phyloP scores from a whole-genome alignment of 768 basidiomycete species.

The Candolleomyces aberdarensis region DNA sequence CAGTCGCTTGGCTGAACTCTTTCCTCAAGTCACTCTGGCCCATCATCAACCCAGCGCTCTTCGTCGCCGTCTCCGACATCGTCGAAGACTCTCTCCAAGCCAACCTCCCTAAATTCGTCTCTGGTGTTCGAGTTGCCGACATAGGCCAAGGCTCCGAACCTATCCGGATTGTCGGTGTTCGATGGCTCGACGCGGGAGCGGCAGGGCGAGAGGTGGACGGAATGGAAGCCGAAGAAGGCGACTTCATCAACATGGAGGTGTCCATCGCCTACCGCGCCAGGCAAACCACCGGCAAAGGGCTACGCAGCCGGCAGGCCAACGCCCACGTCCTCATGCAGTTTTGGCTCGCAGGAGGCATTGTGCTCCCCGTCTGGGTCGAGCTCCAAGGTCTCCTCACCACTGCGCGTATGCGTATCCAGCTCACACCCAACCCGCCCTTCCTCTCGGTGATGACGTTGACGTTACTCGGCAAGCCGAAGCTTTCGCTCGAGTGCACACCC shows the following conservation, averaged over 20 bases:
- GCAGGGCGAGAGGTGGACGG: conserved; percentile 25
- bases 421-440: conserved; percentile 71
- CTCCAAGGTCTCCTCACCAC: conserved; percentile 63
- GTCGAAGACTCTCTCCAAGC: conserved; percentile 58
- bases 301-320: conserved; percentile 48
- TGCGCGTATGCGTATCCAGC: conserved; percentile 63
- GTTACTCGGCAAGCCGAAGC: conserved; percentile 66
- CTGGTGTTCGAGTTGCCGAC: conserved; percentile 69
- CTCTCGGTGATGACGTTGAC: conserved; percentile 48
- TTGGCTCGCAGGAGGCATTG: conserved; percentile 42
- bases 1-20: conserved; percentile 61
- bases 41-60: conserved; percentile 67
- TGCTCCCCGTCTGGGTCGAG: conserved; percentile 70
- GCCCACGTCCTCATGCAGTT: conserved; percentile 70
- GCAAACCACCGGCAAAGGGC: conserved; percentile 35
- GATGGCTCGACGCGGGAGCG: conserved; percentile 38
- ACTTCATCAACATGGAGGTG: conserved; percentile 67
- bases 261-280: conserved; percentile 63
- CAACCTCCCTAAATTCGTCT: conserved; percentile 45
- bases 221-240: conserved; percentile 37
- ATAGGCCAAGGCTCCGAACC: conserved; percentile 68
- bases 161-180: conserved; percentile 65
- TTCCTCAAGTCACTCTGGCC: conserved; percentile 67
- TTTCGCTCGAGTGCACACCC: conserved; percentile 63
- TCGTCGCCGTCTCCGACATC: conserved; percentile 57